Base-by-base conservation (phyloP, 2,329 filamentous ascomycete species). In the Aspergillus persii region DNA sequence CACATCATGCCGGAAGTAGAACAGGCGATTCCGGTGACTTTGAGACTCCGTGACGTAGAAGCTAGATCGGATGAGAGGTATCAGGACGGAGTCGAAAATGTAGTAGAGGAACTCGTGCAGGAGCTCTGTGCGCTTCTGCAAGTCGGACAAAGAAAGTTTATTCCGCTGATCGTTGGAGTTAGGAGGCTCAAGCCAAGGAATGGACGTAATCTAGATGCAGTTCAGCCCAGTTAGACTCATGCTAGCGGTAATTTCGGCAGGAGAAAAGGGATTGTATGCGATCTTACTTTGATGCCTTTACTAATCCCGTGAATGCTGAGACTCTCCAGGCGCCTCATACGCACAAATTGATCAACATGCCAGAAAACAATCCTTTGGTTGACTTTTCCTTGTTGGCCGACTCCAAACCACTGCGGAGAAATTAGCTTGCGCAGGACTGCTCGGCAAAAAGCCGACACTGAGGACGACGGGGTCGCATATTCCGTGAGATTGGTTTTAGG, bases 21-120 rank as follows among this genome's bases (percentile, higher is more conserved):
- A 96, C 0, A 98, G 78, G 30, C 87, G 86, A 67, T 95, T 92
- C 15, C 89, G 87, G 70, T 96, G 86, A 1, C 82, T 81, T 63
- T 86, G 92, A 0, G 92, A 95, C 73, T 99, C 95, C 0, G 95
- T 99, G 41, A 97, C 90, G 70, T 98, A 94, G 69, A 99, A 99
- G 69, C 95, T 93, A 62, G 86, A 87, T 36, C 91, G 86, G 51
- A 98, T 84, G 7, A 99, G 81, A 8, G 95, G 94, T 67, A 98
- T 90, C 57, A 99, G 71, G 26, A 97, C 81, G 0, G 93, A 97
- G 74, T 99, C 95, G 68, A 99, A 95, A 3, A 96, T 65, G 72
- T 93, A 99, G 77, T 97, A 98, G 6, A 98, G 69, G 59, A 98
- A 87, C 72, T 99, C 95, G 55, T 87, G 77, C 52, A 97, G 85